phyloP scores from a whole-genome alignment of 2,329 filamentous ascomycete genomes.

The Ustulina deusta region DNA sequence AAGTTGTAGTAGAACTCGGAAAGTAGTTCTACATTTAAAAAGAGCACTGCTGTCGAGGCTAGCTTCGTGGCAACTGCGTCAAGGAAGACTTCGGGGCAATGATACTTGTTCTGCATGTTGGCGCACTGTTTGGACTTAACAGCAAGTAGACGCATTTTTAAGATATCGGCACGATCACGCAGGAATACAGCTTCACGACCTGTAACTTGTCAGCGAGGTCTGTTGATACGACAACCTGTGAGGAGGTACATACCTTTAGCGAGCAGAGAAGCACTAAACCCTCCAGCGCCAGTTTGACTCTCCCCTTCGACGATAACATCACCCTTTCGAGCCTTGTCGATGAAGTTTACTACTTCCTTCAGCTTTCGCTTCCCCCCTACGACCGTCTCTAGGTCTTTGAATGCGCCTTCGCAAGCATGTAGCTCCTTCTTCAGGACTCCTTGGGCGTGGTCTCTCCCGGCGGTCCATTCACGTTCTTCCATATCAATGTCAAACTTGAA shows the following conservation, averaged over 20 bases:
- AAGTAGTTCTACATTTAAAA: constrained; percentile 95
- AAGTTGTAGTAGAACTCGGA: constrained; percentile 99
- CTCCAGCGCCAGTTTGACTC: constrained; percentile 85
- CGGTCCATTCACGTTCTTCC: constrained; percentile 87
- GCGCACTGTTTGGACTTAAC: constrained; percentile 92
- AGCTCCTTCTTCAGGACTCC: constrained; percentile 88
- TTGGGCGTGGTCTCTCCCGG: constrained; percentile 85
- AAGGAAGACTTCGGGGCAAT: constrained; percentile 97
- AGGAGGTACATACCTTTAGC: constrained; percentile 72
- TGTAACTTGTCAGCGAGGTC: constrained; percentile 51
- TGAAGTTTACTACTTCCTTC: constrained; percentile 88
- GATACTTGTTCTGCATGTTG: constrained; percentile 88
- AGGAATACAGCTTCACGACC: constrained; percentile 95
- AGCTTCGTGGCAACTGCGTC: constrained; percentile 96
- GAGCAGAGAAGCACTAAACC: constrained; percentile 90
- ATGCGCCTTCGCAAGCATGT: constrained; percentile 81
- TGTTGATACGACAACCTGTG: neutral
- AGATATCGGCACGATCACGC: constrained; percentile 87
- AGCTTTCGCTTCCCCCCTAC: constrained; percentile 88
- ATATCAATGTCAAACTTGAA: constrained; percentile 99
- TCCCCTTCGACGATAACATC: constrained; percentile 88
- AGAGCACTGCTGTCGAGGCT: constrained; percentile 93
- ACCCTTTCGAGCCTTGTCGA: constrained; percentile 89
- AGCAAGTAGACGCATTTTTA: constrained; percentile 89
- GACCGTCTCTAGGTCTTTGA: constrained; percentile 78